Percentiles rank a stretch among this genome's conserved stretches.
These are phyloP conservation scores for Ophiostoma sp. DNA, from an alignment of 2,329 filamentous ascomycete genomes.

Conservation along the genomic window DNA sequence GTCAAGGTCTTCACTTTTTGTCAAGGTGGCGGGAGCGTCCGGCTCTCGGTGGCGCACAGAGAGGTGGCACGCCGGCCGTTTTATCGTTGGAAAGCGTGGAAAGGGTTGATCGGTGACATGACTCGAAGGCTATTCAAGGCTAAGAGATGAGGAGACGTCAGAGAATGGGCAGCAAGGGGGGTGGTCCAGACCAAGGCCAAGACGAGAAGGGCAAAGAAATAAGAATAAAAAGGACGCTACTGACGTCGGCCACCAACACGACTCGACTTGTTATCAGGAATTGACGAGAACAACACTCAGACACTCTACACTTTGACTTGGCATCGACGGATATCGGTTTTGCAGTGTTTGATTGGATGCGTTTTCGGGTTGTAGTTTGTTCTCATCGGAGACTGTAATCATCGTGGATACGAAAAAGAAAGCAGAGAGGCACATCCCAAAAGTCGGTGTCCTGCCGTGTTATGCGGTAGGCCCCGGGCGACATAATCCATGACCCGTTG, in stretches of 20 bases:
- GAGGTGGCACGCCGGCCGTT: neutral
- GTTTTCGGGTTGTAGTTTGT: too few relatives aligned
- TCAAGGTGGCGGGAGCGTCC: slow-evolving; percentile 1
- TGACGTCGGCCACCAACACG: slow-evolving; percentile 1
- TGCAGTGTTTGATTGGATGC: too few relatives aligned
- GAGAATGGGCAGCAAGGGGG: neutral
- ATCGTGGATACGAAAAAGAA: neutral
- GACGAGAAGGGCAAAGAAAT: neutral
- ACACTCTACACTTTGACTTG: neutral
- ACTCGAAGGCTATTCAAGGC: slow-evolving; percentile 16
- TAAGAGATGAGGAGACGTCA: neutral
- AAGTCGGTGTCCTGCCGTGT: slow-evolving; percentile 12
- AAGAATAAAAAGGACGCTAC: neutral
- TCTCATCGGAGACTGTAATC: neutral
- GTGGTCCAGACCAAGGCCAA: neutral
- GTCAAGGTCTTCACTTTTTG: neutral
- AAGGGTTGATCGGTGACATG: neutral
- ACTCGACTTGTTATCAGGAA: neutral
- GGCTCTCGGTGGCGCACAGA: slow-evolving; percentile 21
- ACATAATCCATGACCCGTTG: neutral
- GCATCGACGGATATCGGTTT: neutral
- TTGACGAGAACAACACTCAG: neutral
- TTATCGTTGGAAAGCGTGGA: neutral
- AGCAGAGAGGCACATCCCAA: neutral
- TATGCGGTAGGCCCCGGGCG: neutral